Evolutionary conservation across 2,329 filamentous ascomycete species (phyloP), one percentile per base, ranked within the genome.

Genomic region (Ceratocystis destructans): DNA sequence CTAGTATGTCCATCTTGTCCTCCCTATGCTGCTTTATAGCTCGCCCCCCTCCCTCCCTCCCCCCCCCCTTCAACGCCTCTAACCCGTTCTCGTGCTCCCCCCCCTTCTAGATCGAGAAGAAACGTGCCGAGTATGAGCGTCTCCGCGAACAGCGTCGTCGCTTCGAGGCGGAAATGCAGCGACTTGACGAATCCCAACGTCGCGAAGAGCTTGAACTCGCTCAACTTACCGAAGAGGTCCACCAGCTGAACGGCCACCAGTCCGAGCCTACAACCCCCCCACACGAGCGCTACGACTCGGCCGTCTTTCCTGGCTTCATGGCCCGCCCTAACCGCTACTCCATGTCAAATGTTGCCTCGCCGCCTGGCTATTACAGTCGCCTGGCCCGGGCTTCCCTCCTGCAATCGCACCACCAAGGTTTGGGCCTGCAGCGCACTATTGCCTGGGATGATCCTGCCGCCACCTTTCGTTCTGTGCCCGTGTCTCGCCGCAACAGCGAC

Each of bases 201-300:
- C 85, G 83, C 69, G 89, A 94, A 73, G 90, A 92, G 73, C 83
- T 88, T 71, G 91, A 96, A 73, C 86, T 96, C 72, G 85, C 88
- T 67, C 86, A 89, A 74, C 88, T 97, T 78, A 87, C 91, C 72
- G 87, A 90, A 71, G 89, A 94, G 71, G 81, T 95, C 67, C 79
- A 81, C 67, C 74, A 80, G 71, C 76, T 80, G 69, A 80, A 85
- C 68, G 89, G 89, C 65, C 88, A 92, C 72, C 89, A 95, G 74
- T 96, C 90, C 71, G 93, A 97, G 77, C 94, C 94, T 17, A 96
- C 94, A 1, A 99, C 94, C 25, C 94, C 94, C 25, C 94, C 94
- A 41, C 94, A 97, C 75, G 93, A 94, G 75, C 87, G 86, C 71
- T 90, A 96, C 70, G 85, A 78, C 12, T 75, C 75, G 67, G 79